Percentiles rank a stretch among this genome's conserved stretches.
These are phyloP conservation scores for Zasmidium citrigriseum DNA, from an alignment of 2,329 filamentous ascomycete species.

Conservation along the genomic window DNA sequence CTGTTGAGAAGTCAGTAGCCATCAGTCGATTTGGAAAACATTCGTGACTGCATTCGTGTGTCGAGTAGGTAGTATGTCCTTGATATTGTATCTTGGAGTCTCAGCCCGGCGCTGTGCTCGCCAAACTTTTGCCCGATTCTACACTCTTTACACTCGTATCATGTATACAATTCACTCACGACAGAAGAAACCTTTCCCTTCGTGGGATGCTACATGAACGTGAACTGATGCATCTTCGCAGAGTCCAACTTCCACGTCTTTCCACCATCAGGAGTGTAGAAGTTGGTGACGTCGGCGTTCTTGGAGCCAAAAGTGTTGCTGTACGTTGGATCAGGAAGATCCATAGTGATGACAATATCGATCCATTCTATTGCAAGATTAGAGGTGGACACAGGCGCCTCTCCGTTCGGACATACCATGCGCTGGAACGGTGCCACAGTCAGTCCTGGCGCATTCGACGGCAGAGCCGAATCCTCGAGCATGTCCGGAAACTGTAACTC, in stretches of 20 bases:
- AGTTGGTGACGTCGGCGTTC: background rate
- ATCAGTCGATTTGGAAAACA: too few relatives aligned
- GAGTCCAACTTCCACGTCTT: background rate
- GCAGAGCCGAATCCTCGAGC: too few relatives aligned
- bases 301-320: background rate
- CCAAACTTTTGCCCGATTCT: too few relatives aligned
- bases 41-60: background rate
- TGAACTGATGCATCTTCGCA: background rate
- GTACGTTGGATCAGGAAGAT: background rate
- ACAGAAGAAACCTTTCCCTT: too few relatives aligned
- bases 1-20: background rate
- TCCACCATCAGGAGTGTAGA: background rate
- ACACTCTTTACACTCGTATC: too few relatives aligned
- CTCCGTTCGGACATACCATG: background rate
- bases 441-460: too few relatives aligned
- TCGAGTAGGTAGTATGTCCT: background rate
- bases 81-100: too few relatives aligned
- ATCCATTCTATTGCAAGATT: background rate
- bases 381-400: background rate
- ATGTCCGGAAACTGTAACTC: too few relatives aligned
- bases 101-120: too few relatives aligned
- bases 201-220: background rate
- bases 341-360: background rate
- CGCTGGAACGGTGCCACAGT: background rate
- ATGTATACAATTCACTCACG: too few relatives aligned